Percentiles rank a stretch among this genome's conserved stretches.
phyloP scores from a whole-genome alignment of 2,329 filamentous ascomycete species.

The Pseudocercospora eumusae region DNA sequence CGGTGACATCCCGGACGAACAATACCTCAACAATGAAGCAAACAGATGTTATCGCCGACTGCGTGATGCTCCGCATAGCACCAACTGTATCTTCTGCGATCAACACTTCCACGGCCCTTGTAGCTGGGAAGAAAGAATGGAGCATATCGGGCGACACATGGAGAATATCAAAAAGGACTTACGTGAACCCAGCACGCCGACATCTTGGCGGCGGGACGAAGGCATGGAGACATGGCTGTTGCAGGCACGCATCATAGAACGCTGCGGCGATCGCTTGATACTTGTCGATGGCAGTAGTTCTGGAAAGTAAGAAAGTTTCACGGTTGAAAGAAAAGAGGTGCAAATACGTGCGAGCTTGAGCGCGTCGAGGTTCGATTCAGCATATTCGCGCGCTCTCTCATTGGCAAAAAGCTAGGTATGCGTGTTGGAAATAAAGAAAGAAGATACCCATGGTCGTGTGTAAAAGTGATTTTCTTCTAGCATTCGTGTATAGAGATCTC shows the following conservation, averaged over 20 bases:
- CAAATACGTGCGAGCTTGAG: background rate
- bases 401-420: background rate
- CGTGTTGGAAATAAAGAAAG: background rate
- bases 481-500: background rate
- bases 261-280: background rate
- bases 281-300: constrained; percentile 6
- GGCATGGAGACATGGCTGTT: constrained; percentile 45
- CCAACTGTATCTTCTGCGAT: constrained; percentile 66
- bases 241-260: constrained; percentile 42
- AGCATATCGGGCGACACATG: constrained; percentile 81
- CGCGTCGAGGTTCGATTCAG: background rate
- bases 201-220: constrained; percentile 42
- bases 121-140: constrained; percentile 81
- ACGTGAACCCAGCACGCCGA: constrained; percentile 30
- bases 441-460: background rate
- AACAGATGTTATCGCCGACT: constrained; percentile 64
- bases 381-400: background rate
- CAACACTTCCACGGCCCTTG: constrained; percentile 62
- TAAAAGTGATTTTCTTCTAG: background rate
- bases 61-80: constrained; percentile 61
- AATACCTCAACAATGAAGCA: constrained; percentile 50
- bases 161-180: constrained; percentile 56
- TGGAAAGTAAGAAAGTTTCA: background rate
- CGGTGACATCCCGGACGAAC: constrained; percentile 25
- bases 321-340: background rate